These are phyloP conservation scores for Daldinia caldariorum DNA, from an alignment of 495 filamentous ascomycete genomes.

Conservation along the genomic window DNA sequence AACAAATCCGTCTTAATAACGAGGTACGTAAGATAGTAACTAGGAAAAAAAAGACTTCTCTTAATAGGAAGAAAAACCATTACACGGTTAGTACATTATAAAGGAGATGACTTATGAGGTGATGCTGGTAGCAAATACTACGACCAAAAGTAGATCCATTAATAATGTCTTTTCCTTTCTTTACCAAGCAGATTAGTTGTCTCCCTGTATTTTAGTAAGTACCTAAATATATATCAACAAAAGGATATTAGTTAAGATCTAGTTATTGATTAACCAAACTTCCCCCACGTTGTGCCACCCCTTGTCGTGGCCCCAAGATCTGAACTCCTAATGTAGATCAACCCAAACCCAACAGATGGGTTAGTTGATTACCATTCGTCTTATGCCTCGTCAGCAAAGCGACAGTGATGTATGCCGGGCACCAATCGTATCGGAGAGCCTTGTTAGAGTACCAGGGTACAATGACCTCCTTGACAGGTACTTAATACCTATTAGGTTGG, in stretches of 20 bases:
- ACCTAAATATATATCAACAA: not conserved
- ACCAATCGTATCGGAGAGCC: slow-evolving; percentile 9
- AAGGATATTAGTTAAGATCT: slow-evolving; percentile 9
- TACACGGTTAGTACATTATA: not conserved
- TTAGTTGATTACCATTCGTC: slow-evolving; percentile 36
- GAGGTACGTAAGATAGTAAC: not conserved
- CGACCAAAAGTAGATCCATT: not conserved
- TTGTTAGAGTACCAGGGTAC: slow-evolving; percentile 5
- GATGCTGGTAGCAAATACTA: not conserved
- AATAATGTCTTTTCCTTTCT: not conserved
- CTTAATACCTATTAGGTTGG: too few species aligned
- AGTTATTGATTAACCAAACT: slow-evolving; percentile 15
- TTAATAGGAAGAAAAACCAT: not conserved
- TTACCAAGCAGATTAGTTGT: not conserved
- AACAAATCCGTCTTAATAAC: not conserved
- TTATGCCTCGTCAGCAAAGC: slow-evolving; percentile 25
- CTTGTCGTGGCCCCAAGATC: slow-evolving; percentile 34
- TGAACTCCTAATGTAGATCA: slow-evolving; percentile 38
- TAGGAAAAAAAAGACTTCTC: not conserved
- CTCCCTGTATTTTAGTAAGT: not conserved
- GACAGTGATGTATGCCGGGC: slow-evolving; percentile 12
- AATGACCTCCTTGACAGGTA: slow-evolving; percentile 16
- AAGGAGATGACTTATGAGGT: not conserved
- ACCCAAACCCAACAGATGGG: slow-evolving; percentile 30
- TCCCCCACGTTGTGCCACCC: slow-evolving; percentile 40